A percentile compares a stretch with the other conserved stretches of the same genome.
phyloP scores from a whole-genome alignment of 2,329 filamentous ascomycete genomes.

The Lecanoromycetidae sp. region DNA sequence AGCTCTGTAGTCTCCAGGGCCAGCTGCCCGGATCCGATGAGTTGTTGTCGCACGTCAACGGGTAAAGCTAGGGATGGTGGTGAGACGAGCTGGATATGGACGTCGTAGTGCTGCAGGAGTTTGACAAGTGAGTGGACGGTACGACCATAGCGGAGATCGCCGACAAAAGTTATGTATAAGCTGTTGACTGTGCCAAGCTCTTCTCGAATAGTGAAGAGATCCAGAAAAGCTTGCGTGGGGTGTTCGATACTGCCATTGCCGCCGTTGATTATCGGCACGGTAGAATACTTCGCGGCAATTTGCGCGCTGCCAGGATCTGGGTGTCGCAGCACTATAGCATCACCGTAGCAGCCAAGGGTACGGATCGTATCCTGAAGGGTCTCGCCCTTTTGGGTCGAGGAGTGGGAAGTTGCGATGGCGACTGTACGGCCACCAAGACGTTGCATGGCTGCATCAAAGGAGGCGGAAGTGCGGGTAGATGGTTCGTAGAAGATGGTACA shows the following conservation, averaged over 20 bases:
- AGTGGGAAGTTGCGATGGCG: conserved; percentile 67
- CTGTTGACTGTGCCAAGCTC: conserved; percentile 92
- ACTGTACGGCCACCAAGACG: conserved; percentile 82
- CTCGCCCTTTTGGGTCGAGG: conserved; percentile 90
- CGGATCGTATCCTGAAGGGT: conserved; percentile 84
- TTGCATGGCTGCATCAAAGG: conserved; percentile 98
- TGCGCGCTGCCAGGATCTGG: conserved; percentile 71
- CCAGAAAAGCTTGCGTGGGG: conserved; percentile 92
- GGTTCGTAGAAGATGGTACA: conserved; percentile 97
- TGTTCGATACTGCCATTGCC: conserved; percentile 94
- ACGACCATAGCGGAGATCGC: conserved; percentile 84
- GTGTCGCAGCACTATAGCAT: conserved; percentile 92
- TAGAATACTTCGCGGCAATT: conserved; percentile 72
- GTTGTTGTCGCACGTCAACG: conserved; percentile 56
- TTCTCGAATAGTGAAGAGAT: conserved; percentile 96
- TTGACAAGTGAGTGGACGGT: conserved; percentile 93
- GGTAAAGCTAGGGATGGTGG: conserved; percentile 71
- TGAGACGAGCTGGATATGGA: conserved; percentile 81
- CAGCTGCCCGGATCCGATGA: conserved; percentile 64
- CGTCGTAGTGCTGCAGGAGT: conserved; percentile 89
- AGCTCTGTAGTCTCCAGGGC: conserved; percentile 63
- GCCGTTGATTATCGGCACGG: conserved; percentile 90
- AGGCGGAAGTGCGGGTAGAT: conserved; percentile 86
- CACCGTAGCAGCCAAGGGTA: conserved; percentile 85
- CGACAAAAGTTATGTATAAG: conserved; percentile 88